Percentiles rank a stretch among this genome's conserved stretches.
These are phyloP conservation scores for Aeschynomene evenia DNA, from an alignment of 306 rosid genomes.

Conservation along the genomic window DNA sequence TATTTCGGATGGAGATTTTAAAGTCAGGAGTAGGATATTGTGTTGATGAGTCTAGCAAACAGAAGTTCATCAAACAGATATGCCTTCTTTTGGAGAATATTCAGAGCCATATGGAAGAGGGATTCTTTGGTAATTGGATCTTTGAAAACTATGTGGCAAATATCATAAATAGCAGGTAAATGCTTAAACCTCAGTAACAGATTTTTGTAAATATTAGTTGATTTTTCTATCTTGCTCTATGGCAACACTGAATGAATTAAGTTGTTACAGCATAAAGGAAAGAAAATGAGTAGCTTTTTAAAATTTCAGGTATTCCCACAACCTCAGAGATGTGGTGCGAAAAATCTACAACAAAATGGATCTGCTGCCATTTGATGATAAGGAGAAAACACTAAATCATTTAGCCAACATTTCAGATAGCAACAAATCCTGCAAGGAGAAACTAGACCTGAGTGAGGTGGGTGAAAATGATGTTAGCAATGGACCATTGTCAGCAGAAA, in stretches of 20 bases:
- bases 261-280: too few species aligned
- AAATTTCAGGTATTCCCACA: conserved; percentile 66
- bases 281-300: neutral
- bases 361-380: conserved; percentile 58
- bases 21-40: conserved; percentile 55
- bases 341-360: conserved; percentile 75
- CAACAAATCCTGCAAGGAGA: conserved; percentile 48
- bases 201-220: neutral
- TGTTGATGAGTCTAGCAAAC: conserved; percentile 61
- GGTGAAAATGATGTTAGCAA: conserved; percentile 45
- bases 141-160: conserved; percentile 69
- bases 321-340: conserved; percentile 64
- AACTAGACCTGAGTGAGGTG: conserved; percentile 42
- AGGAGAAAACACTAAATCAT: conserved; percentile 54
- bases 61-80: conserved; percentile 80
- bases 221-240: neutral
- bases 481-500: conserved; percentile 53
- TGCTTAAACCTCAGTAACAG: neutral
- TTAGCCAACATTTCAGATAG: too few species aligned
- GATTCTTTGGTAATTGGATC: conserved; percentile 89
- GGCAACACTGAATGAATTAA: too few species aligned
- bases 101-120: conserved; percentile 73
- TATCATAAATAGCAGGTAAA: conserved; percentile 71
- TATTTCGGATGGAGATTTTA: conserved; percentile 85
- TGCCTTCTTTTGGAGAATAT: conserved; percentile 74